These are phyloP conservation scores for Cryptococcus jaspeensis DNA, from an alignment of 1,284 basidiomycete genomes.

Conservation along the genomic window DNA sequence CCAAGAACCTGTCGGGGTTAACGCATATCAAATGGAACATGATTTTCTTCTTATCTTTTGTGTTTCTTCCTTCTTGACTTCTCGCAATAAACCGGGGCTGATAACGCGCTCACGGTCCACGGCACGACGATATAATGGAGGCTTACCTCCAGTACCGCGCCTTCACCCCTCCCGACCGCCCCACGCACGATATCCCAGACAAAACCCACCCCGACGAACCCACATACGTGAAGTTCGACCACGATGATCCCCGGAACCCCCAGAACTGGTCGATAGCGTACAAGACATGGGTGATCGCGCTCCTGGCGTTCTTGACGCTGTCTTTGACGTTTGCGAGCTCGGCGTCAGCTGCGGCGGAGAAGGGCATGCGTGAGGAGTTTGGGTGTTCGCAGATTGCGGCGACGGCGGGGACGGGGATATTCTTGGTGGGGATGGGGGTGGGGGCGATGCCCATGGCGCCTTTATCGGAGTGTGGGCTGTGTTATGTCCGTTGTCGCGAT, in stretches of 20 bases:
- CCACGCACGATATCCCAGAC: constrained; percentile 1
- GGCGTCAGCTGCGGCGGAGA: constrained; percentile 18
- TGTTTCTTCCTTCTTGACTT: no score
- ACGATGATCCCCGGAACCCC: constrained; percentile 22
- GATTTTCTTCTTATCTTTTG: no score
- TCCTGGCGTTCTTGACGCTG: constrained; percentile 23
- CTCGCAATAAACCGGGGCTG: no score
- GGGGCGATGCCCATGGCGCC: constrained; percentile 31
- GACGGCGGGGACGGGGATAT: constrained; percentile 22
- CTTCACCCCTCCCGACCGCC: constrained; percentile 4
- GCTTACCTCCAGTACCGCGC: constrained; percentile 13
- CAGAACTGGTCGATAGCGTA: constrained; percentile 28
- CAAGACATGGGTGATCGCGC: constrained; percentile 21
- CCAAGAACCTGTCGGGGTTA: no score
- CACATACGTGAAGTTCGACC: constrained; percentile 20
- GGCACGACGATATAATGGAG: constrained; percentile 5
- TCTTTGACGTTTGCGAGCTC: constrained; percentile 27
- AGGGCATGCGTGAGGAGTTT: constrained; percentile 25
- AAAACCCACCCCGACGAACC: constrained; percentile 2
- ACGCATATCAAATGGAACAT: no score
- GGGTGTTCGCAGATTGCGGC: constrained; percentile 20
- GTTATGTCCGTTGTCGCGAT: not conserved
- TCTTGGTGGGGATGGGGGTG: constrained; percentile 28
- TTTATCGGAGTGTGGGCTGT: constrained; percentile 27
- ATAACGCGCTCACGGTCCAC: no score